A percentile compares a stretch with the other conserved stretches of the same genome.
phyloP scores from a whole-genome alignment of 768 basidiomycete species.

The Suillus fuscotomentosus region DNA sequence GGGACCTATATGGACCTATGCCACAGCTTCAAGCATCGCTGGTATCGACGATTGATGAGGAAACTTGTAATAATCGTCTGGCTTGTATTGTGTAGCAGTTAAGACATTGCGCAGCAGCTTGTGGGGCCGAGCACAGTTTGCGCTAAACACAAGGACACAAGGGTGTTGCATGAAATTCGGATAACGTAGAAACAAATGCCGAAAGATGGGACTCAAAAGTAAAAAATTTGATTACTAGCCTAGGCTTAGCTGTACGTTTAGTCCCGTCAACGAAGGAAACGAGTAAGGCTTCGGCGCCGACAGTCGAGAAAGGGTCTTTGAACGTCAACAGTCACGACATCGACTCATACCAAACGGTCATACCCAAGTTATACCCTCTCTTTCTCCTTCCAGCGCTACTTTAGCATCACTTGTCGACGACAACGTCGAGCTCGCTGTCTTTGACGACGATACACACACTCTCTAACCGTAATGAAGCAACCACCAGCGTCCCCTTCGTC shows the following conservation, averaged over 20 bases:
- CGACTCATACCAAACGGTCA: background rate
- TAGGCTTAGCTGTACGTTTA: background rate
- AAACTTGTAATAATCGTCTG: too few relatives aligned
- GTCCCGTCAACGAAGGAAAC: background rate
- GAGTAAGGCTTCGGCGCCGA: background rate
- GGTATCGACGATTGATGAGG: background rate
- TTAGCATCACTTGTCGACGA: background rate
- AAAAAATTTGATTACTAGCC: background rate
- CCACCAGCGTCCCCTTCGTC: slow-evolving; percentile 28
- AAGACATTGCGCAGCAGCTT: background rate
- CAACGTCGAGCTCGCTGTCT: slow-evolving; percentile 10
- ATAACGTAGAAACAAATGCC: background rate
- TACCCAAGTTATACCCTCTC: background rate
- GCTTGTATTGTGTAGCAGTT: background rate
- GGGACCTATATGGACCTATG: background rate
- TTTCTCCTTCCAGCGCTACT: slow-evolving; percentile 10
- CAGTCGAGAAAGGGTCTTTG: background rate
- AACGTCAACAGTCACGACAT: background rate
- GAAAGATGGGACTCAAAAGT: background rate
- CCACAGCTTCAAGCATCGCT: background rate
- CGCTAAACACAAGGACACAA: background rate
- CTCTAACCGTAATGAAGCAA: slow-evolving; percentile 29
- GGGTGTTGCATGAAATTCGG: background rate
- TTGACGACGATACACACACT: slow-evolving; percentile 5
- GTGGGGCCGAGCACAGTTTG: background rate